A percentile compares a stretch with the other conserved stretches of the same genome.
These are phyloP conservation scores for Fusarium sp. DNA, from an alignment of 2,329 filamentous ascomycete species.

Conservation along the genomic window DNA sequence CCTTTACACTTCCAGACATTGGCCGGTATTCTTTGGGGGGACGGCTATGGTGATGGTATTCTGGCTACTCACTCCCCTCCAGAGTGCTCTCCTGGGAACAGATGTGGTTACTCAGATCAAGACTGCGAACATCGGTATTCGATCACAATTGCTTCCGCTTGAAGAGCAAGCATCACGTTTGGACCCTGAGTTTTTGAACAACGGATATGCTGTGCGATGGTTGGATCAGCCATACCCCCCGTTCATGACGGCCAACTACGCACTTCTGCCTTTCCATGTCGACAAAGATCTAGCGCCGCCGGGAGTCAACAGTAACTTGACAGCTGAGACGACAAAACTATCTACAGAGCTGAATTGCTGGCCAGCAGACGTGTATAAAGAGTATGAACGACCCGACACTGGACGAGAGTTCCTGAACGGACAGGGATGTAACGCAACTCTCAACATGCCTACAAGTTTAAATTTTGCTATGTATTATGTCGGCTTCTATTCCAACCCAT, in stretches of 20 bases:
- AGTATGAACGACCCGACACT: not conserved
- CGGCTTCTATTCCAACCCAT: constrained; percentile 54
- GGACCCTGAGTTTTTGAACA: constrained; percentile 55
- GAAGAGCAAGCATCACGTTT: constrained; percentile 42
- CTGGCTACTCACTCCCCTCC: constrained; percentile 65
- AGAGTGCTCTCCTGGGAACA: constrained; percentile 65
- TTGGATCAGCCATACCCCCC: constrained; percentile 56
- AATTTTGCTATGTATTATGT: constrained; percentile 50
- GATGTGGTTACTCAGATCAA: constrained; percentile 44
- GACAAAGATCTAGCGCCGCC: not conserved
- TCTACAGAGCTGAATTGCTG: constrained; percentile 55
- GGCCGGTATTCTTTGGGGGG: constrained; percentile 62
- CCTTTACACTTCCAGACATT: constrained; percentile 49
- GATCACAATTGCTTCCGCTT: constrained; percentile 34
- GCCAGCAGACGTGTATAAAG: constrained; percentile 42
- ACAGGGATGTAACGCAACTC: constrained; percentile 50
- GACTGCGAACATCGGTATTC: no score
- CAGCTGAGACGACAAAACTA: constrained; percentile 43
- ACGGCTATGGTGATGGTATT: constrained; percentile 62
- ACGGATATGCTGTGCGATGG: constrained; percentile 59
- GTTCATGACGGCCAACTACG: constrained; percentile 58
- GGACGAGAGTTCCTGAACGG: constrained; percentile 50
- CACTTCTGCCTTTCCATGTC: constrained; percentile 56
- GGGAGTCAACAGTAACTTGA: not conserved
- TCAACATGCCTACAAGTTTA: no score